Conservation (phyloP, 192 early-diverging fungal species). For the Cladochytrium replicatum region DNA sequence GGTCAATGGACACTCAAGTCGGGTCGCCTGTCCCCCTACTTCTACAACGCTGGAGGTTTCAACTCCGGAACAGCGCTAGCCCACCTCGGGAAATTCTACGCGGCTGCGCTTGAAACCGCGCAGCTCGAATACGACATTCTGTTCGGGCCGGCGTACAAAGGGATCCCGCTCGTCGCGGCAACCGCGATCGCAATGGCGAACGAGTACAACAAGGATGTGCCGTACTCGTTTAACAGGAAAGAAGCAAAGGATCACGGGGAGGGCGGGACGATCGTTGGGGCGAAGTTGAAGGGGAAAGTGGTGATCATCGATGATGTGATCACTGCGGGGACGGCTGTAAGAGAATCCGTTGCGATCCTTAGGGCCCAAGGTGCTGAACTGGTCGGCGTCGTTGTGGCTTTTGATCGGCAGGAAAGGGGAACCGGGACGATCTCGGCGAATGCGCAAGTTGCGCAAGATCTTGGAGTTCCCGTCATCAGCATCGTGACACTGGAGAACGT, state of each 20-base stretch:
- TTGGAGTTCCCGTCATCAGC: constrained; percentile 65
- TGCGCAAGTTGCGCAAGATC: constrained; percentile 80
- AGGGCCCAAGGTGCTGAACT: constrained; percentile 56
- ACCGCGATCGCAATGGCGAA: constrained; percentile 67
- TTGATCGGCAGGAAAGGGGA: constrained; percentile 83
- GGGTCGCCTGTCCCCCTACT: constrained; percentile 93
- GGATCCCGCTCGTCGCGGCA: constrained; percentile 82
- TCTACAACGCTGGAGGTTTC: constrained; percentile 96
- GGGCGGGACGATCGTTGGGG: constrained; percentile 90
- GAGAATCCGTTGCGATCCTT: constrained; percentile 81
- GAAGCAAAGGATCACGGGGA: constrained; percentile 99
- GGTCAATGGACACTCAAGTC: constrained; percentile 81
- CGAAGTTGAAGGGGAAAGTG: constrained; percentile 56
- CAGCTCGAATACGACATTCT: constrained; percentile 71
- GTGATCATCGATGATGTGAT: constrained; percentile 97
- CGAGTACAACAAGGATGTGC: constrained; percentile 50
- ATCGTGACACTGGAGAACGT: constrained; percentile 84
- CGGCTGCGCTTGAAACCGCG: constrained; percentile 66
- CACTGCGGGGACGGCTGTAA: constrained; percentile 97
- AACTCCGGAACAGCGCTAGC: constrained; percentile 77
- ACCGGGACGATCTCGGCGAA: constrained; percentile 71
- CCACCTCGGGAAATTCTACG: constrained; percentile 82
- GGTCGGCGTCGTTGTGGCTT: constrained; percentile 79
- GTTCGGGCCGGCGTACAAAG: constrained; percentile 99
- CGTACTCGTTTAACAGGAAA: constrained; percentile 95